A percentile compares a stretch with the other conserved stretches of the same genome.
These are phyloP conservation scores for Blastomyces parvus DNA, from an alignment of 2,329 filamentous ascomycete species.

Conservation along the genomic window DNA sequence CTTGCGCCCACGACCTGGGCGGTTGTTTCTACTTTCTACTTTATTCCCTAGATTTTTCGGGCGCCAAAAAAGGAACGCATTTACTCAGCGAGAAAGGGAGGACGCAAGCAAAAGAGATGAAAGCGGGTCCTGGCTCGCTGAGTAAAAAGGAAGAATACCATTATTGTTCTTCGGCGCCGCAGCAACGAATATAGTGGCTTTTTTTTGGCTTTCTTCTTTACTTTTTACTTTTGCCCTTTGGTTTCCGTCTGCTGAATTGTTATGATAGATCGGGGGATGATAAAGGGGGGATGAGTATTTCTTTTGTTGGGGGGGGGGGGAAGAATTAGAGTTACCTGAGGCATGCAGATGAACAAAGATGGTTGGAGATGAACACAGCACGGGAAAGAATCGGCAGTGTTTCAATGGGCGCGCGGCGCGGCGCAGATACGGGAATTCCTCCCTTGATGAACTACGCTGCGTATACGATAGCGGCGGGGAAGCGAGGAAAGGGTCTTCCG, in stretches of 20 bases:
- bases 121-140: background rate
- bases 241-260: too few species aligned
- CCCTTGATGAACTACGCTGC: background rate
- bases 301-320: background rate
- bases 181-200: background rate
- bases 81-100: background rate
- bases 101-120: background rate
- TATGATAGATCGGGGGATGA: background rate
- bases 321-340: background rate
- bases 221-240: too few species aligned
- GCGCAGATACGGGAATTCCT: too few species aligned
- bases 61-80: background rate
- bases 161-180: background rate
- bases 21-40: background rate
- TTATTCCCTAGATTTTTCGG: background rate
- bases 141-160: background rate
- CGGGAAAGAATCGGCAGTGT: background rate
- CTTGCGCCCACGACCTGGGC: background rate
- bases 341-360: background rate
- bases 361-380: background rate
- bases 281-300: background rate
- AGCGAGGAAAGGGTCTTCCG: background rate
- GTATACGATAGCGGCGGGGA: background rate
- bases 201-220: slow-evolving; percentile 4
- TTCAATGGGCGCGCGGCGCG: background rate